Conservation (phyloP, 305 asterid species). For the Fraxinus latifolia region DNA sequence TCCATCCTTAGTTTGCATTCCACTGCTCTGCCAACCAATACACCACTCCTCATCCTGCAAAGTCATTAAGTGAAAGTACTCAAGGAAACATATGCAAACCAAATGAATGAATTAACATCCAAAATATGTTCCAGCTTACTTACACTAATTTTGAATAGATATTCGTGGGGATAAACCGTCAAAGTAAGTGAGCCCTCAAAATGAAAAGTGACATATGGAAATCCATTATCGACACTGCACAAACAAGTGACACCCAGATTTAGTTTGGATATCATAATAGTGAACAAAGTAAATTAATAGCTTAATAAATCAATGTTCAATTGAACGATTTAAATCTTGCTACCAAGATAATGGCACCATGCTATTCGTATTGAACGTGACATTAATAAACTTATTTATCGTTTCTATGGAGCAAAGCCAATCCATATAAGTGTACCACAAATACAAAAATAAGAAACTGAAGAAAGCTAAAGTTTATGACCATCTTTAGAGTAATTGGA, state of each 20-base stretch:
- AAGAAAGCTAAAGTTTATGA: background rate
- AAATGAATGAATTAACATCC: background rate
- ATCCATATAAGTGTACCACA: background rate
- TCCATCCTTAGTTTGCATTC: constrained; percentile 79
- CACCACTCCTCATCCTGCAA: constrained; percentile 72
- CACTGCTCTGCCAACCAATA: constrained; percentile 90
- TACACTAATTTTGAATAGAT: constrained; percentile 59
- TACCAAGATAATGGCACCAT: background rate
- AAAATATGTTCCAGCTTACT: constrained; percentile 28
- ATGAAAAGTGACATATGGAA: constrained; percentile 77
- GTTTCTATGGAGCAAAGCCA: background rate
- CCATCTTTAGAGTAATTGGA: background rate
- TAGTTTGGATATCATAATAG: background rate
- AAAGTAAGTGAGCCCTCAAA: constrained; percentile 57
- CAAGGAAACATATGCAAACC: background rate
- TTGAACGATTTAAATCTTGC: background rate
- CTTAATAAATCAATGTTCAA: background rate
- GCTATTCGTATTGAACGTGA: background rate
- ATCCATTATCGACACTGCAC: constrained; percentile 72
- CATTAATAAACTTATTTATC: background rate
- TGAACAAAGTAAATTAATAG: background rate
- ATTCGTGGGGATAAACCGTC: constrained; percentile 76
- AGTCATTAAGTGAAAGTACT: background rate
- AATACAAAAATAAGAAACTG: background rate
- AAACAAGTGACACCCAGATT: background rate